Base-by-base conservation (phyloP, 495 filamentous ascomycete species). In the Aspergillus biplanus region DNA sequence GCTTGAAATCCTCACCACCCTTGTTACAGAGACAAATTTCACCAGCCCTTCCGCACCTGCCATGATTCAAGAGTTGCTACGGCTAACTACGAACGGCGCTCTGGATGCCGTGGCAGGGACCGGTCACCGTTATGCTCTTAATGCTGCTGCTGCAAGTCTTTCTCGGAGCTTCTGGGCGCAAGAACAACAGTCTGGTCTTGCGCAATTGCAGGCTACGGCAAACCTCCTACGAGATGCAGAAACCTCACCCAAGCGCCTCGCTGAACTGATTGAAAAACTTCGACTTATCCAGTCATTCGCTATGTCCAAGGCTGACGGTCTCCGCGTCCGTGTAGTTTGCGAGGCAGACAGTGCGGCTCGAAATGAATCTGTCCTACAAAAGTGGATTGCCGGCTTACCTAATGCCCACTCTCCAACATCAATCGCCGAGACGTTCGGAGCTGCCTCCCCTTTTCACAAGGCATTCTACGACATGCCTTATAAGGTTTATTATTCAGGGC, bases 391-490 rank as follows among this genome's bases (percentile, higher is more conserved):
- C 44, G 83, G 80, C 15, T 76, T 93, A 60, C 85, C 84, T 54
- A 74, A 75, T 33, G 61, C 72, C 27, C 64, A 71, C 32, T 69
- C 78, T 21, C 75, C 75, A 21, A 78, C 77, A 61, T 71, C 72
- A 1, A 64, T 66, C 31, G 59, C 73, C 16, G 65, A 63, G 27
- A 66, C 66, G 5, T 72, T 78, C 52, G 71, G 65, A 34, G 79
- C 72, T 65, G 69, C 76, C 21, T 67, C 75, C 4, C 70, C 67
- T 55, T 8, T 67, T n/a, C 61, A 85, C 52, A 95, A 91, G 70
- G 86, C 90, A 0, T 96, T 98, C 82, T 99, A 95, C 72, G 88
- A 93, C 5, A 84, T 99, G 31, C 95, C 95, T 2, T 99, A 97
- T 75, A 95, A 99, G 74, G 95, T 99, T 55, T 97, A 94, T 70